Base-by-base conservation (phyloP, 768 basidiomycete genomes). In the Rhodotorula paludigena region DNA sequence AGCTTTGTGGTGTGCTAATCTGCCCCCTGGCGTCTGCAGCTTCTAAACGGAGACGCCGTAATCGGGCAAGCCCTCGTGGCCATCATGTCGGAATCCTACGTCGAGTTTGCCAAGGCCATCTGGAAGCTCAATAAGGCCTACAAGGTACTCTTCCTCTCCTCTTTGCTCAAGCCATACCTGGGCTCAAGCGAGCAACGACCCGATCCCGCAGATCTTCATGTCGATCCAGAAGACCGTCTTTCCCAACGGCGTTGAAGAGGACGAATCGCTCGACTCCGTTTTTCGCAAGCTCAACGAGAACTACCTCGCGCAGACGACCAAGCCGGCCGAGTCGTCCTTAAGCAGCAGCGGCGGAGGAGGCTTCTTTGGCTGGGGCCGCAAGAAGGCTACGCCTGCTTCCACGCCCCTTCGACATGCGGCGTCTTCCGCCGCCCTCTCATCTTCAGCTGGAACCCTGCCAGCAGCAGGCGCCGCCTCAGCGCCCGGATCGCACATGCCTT, bases 121-220 rank as follows among this genome's bases (percentile, higher is more conserved):
- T 72, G 38, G 51, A 72, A 72, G 60, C 57, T 72, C 47, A 72
- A 72, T 30, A 59, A 44, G 28, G 47, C 60, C 12, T 64, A 72
- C 64, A 66, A 65, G 32, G 63, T 53, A 2, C 20, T 28, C 21
- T 56, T 39, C 20, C n/a, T 21, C 56, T 15, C 42, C 11, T 5
- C 21, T 23, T 38, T 47, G 12, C 53, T 38, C n/a, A n/a, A n/a
- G n/a, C n/a, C n/a, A n/a, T n/a, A n/a, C 6, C 11, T 20, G 1
- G 15, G 1, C 9, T 33, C 35, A 6, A 38, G 5, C 47, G 15
- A 5, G 5, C 38, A 2, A 11, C 55, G 21, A 5, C 55, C 1
- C 38, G 36, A 30, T 32, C 18, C 3, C 38, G 28, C 42, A 60
- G 60, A 44, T 62, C 38, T 53, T 58, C 56, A 23, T 6, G 16